These are phyloP conservation scores for Emergomyces orientalis DNA, from an alignment of 2,329 filamentous ascomycete species.

Conservation along the genomic window DNA sequence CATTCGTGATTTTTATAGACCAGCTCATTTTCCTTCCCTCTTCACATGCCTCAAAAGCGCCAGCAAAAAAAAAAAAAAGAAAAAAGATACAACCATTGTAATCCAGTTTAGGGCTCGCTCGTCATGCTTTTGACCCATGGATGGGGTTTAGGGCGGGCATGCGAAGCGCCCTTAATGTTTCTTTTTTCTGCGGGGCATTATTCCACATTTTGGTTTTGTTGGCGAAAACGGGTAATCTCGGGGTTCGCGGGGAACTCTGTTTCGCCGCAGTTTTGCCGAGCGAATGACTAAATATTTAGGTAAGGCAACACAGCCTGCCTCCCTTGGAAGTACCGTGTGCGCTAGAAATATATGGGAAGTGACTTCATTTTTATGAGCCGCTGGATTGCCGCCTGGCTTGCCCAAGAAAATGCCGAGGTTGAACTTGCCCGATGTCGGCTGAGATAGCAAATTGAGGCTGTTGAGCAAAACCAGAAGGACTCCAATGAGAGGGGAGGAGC, in stretches of 20 bases:
- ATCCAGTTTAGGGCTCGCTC: background rate
- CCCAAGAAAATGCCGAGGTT: background rate
- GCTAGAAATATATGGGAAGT: background rate
- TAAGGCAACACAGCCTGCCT: background rate
- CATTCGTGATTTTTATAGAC: background rate
- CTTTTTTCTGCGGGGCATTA: background rate
- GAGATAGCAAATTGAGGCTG: background rate
- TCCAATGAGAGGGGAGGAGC: no score
- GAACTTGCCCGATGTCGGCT: background rate
- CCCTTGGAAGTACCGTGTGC: background rate
- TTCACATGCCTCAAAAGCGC: background rate
- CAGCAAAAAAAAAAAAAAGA: background rate
- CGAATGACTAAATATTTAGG: background rate
- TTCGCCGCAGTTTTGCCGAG: background rate
- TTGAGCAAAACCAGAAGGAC: background rate
- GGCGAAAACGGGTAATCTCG: background rate
- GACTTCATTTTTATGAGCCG: background rate
- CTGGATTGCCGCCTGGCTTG: background rate
- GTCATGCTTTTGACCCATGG: background rate
- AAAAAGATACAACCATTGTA: background rate
- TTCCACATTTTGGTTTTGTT: background rate
- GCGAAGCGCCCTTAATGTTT: background rate
- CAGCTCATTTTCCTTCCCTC: no score
- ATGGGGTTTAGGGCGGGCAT: background rate
- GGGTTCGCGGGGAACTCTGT: background rate